phyloP scores from a whole-genome alignment of 768 basidiomycete genomes.

The Mycena belliarum region DNA sequence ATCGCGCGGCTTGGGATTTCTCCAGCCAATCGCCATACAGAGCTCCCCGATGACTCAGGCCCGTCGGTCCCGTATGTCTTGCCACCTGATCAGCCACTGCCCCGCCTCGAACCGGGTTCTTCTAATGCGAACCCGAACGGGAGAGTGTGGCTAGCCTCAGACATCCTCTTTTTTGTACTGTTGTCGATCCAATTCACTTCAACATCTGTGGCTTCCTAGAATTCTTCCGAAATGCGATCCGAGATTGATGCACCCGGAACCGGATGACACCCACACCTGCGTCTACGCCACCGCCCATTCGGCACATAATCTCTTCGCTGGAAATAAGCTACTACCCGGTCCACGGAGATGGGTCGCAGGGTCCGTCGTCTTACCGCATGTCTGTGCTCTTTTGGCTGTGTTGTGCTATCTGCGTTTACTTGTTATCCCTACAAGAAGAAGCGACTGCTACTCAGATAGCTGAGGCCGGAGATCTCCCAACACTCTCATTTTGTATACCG shows the following conservation, averaged over 20 bases:
- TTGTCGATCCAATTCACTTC: background rate
- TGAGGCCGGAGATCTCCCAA: background rate
- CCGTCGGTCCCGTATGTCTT: background rate
- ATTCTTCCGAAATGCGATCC: slow-evolving; percentile 8
- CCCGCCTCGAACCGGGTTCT: background rate
- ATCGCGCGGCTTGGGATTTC: background rate
- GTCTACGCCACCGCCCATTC: background rate
- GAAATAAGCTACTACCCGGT: background rate
- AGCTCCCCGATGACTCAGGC: background rate
- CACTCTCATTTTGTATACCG: too few relatives aligned
- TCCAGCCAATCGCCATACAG: slow-evolving; percentile 3
- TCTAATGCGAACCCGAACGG: background rate
- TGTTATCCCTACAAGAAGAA: too few relatives aligned
- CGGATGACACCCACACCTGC: background rate
- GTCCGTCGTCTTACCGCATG: background rate
- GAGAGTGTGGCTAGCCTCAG: background rate
- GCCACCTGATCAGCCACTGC: background rate
- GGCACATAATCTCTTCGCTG: background rate
- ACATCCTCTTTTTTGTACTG: background rate
- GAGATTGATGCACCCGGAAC: slow-evolving; percentile 5
- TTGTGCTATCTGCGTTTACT: too few relatives aligned
- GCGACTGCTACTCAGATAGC: too few relatives aligned
- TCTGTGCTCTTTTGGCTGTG: too few relatives aligned
- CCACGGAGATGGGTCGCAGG: background rate
- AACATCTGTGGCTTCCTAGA: background rate